phyloP scores from a whole-genome alignment of 768 basidiomycete genomes.

The Lentinus tigrinus region DNA sequence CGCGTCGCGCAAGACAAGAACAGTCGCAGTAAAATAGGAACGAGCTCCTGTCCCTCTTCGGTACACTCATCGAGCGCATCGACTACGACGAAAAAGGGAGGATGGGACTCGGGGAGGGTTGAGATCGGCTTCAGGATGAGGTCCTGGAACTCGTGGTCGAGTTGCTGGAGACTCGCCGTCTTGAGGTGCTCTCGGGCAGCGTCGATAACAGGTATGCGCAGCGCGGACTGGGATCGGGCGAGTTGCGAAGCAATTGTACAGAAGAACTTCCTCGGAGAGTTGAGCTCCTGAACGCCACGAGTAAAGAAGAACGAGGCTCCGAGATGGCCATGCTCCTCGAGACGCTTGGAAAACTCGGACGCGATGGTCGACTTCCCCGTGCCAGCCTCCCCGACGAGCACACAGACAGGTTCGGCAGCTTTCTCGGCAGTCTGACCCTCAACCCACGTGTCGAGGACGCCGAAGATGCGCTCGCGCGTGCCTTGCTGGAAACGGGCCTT shows the following conservation, averaged over 20 bases:
- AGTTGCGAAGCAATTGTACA: constrained; percentile 33
- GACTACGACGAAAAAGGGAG: constrained; percentile 30
- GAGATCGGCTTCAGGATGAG: constrained; percentile 16
- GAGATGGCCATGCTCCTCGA: constrained; percentile 22
- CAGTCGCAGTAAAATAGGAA: not conserved
- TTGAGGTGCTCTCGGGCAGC: not conserved
- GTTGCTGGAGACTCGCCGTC: not conserved
- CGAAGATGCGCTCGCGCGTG: not conserved
- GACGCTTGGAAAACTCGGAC: constrained; percentile 29
- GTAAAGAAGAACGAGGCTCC: constrained; percentile 37
- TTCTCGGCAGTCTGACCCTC: constrained; percentile 21
- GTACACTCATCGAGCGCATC: constrained; percentile 38
- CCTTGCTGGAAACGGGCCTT: not conserved
- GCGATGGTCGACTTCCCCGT: constrained; percentile 39
- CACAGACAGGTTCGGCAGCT: not conserved
- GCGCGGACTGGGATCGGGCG: constrained; percentile 16
- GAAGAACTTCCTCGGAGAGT: constrained; percentile 27
- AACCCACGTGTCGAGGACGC: constrained; percentile 5
- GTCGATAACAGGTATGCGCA: constrained; percentile 4
- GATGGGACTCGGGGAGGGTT: not conserved
- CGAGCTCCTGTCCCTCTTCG: not conserved
- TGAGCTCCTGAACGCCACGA: constrained; percentile 15
- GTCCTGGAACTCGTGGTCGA: not conserved
- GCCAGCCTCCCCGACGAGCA: constrained; percentile 31
- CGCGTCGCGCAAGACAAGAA: not conserved